Evolutionary conservation across 75 land plant species (phyloP).

Genomic region (Chamaecyparis obtusa): DNA sequence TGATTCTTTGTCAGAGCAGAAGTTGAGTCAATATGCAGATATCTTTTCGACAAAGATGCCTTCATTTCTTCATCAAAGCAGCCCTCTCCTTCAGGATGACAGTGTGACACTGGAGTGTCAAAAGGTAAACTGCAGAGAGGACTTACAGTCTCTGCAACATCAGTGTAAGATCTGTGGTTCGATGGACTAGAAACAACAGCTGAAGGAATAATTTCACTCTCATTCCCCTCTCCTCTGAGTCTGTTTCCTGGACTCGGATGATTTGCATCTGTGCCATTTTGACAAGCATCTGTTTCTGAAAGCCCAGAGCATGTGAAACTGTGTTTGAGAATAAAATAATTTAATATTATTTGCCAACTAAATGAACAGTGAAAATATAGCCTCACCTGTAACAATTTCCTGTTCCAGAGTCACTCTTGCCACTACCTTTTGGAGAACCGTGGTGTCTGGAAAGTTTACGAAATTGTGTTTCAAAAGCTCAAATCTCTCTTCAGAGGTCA

Average conservation of each 20-base stretch:
- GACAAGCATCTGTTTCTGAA: not conserved
- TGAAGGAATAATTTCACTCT: not conserved
- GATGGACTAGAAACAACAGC: not conserved
- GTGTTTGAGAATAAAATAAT: not conserved
- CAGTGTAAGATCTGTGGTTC: not conserved
- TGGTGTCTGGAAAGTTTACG: slow-evolving; percentile 64
- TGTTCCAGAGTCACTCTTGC: not conserved
- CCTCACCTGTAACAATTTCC: not conserved
- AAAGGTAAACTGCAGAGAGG: not conserved
- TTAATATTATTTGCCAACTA: not conserved
- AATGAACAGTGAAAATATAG: not conserved
- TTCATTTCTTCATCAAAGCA: not conserved
- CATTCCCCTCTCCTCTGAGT: not conserved
- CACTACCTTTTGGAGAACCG: slow-evolving; percentile 57
- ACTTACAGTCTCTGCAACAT: not conserved
- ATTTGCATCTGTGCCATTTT: not conserved
- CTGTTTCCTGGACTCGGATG: not conserved
- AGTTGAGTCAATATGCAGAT: not conserved
- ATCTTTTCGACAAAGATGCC: not conserved
- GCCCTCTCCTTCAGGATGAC: not conserved
- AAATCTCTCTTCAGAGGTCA: slow-evolving; percentile 41
- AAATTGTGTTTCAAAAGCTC: slow-evolving; percentile 48
- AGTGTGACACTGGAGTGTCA: not conserved
- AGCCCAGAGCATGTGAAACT: not conserved
- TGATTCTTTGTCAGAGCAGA: not conserved